Evolutionary conservation across 1,284 basidiomycete species (phyloP), one percentile per base, ranked within the genome.

Genomic region (Moesziomyces globuligerus): DNA sequence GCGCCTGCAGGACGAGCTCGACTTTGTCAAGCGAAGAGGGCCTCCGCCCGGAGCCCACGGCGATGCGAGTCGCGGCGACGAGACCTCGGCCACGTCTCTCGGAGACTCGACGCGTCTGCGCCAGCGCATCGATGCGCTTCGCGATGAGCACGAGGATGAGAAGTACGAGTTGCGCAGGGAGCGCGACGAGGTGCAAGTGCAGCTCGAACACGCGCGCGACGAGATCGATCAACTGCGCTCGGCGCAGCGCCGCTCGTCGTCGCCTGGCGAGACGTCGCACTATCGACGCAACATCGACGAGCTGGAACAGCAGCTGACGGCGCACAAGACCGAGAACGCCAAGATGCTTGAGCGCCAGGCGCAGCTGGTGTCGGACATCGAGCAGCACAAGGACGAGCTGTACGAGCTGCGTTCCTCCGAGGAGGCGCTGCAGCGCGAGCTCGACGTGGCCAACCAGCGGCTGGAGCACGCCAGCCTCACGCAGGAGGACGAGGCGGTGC

Each of bases 141-240:
- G 65, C 41, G 69, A 70, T 23, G 69, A 76, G 39, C 75, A 76
- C 50, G 62, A 66, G 29, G 71, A 73, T 43, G 75, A 72, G 41
- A 58, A 74, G 47, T 75, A 74, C 53, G 61, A 70, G 47, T 51
- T 75, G 21, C 56, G 67, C 41, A 43, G 55, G 25, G 75, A 75
- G 41, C 65, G 60, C 13, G 75, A 72, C 32, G 58, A 62, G 29
- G 46, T 69, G 34, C 62, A 74, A 40, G 51, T 75, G 39, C 67
- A 76, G 48, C 71, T 68, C 38, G 67, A 71, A 8, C 56, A 40
- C 7, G 56, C 57, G 10, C 52, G 48, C 7, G 58, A 71, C 28
- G 58, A 70, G 54, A 59, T 73, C 25, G 71, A 65, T 17, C 60
- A 49, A 15, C 48, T 57, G 5, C 54, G 61, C 24, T 50, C 57